These are phyloP conservation scores for Saposhnikovia divaricata DNA, from an alignment of 129 eudicot species.

Conservation along the genomic window DNA sequence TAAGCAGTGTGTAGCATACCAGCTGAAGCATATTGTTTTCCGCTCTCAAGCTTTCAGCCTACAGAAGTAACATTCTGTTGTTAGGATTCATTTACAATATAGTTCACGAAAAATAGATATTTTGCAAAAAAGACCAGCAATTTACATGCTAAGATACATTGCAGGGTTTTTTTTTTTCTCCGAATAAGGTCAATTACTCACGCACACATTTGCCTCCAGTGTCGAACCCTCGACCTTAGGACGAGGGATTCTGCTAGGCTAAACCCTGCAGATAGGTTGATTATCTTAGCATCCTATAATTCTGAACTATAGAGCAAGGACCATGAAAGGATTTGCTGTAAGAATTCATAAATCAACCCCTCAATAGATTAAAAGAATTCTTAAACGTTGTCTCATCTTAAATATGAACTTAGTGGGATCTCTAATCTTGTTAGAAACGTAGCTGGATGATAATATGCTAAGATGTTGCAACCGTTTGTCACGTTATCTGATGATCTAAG, in stretches of 20 bases:
- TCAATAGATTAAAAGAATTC: background rate
- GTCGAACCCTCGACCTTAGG: too few species aligned
- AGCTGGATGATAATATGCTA: background rate
- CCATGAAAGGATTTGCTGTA: background rate
- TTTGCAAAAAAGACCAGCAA: background rate
- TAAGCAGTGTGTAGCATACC: conserved; percentile 33
- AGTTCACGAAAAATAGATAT: background rate
- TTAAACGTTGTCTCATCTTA: background rate
- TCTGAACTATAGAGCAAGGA: background rate
- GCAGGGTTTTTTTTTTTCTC: background rate
- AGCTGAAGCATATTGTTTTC: conserved; percentile 69
- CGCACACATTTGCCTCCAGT: too few species aligned
- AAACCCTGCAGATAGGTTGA: background rate
- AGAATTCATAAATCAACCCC: background rate
- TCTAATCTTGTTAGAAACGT: background rate
- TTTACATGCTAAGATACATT: background rate
- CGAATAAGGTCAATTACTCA: too few species aligned
- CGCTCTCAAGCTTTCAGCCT: conserved; percentile 45
- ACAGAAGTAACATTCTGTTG: conserved; percentile 12
- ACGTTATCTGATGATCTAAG: background rate
- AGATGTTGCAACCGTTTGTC: background rate
- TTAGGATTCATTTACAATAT: conserved; percentile 6
- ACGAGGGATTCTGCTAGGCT: too few species aligned
- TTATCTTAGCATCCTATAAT: background rate
- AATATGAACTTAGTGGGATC: background rate